Evolutionary conservation across 345 rosid species (phyloP).

Genomic region (Linum trigynum): DNA sequence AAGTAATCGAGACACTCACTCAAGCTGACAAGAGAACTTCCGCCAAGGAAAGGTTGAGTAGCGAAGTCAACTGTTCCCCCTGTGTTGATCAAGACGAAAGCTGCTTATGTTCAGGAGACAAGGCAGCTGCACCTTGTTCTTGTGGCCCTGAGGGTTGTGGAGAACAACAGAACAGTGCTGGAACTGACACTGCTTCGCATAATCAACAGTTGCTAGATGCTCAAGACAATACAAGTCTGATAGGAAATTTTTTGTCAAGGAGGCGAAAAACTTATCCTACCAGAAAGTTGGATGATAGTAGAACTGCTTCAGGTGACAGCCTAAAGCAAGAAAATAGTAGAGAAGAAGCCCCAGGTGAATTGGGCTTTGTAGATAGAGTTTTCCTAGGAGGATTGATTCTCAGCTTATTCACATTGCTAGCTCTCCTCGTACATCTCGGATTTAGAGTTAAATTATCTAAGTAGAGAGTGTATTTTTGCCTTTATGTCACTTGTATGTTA

Average conservation of each 20-base stretch:
- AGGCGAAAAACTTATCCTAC: conserved; percentile 24
- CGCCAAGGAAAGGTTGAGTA: conserved; percentile 10
- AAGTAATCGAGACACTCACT: conserved; percentile 51
- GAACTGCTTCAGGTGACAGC: conserved; percentile 10
- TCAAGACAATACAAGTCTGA: conserved; percentile 18
- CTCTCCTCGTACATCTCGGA: conserved; percentile 39
- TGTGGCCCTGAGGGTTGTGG: conserved; percentile 48
- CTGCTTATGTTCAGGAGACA: conserved; percentile 30
- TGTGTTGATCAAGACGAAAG: conserved; percentile 25
- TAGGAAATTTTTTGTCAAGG: conserved; percentile 43
- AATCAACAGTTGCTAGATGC: conserved; percentile 20
- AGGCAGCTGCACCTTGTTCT: conserved; percentile 30
- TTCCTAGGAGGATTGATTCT: conserved; percentile 58
- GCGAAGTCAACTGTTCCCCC: conserved; percentile 26
- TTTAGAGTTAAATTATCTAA: conserved; percentile 21
- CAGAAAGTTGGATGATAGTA: conserved; percentile 18
- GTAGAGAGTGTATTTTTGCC: conserved; percentile 3
- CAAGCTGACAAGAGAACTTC: conserved; percentile 18
- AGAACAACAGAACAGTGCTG: conserved; percentile 20
- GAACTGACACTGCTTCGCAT: conserved; percentile 9
- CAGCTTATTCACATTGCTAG: conserved; percentile 43
- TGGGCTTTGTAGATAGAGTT: conserved; percentile 46
- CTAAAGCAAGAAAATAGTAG: conserved; percentile 22
- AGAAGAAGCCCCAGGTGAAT: conserved; percentile 23
- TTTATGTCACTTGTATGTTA: too few species aligned